phyloP scores from a whole-genome alignment of 441 rosid genomes.

The Dalechampia spathulata region DNA sequence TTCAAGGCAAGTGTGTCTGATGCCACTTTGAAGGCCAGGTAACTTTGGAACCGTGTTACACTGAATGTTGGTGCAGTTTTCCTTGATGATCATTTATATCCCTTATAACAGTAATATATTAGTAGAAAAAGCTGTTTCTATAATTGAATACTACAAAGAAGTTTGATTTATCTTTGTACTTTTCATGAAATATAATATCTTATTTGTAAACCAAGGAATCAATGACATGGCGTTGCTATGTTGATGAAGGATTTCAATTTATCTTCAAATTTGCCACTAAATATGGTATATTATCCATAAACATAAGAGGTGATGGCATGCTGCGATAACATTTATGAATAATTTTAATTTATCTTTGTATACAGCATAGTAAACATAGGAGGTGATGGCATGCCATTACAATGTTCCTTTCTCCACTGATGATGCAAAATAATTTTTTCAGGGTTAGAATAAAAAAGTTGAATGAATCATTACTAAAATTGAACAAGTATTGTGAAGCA shows the following conservation, averaged over 20 bases:
- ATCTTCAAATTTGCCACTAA: too few species aligned
- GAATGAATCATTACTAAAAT: slow-evolving; percentile 31
- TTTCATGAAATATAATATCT: background rate
- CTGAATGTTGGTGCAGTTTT: background rate
- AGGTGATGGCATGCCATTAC: background rate
- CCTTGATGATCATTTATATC: background rate
- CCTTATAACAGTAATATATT: too few species aligned
- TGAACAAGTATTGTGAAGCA: slow-evolving; percentile 32
- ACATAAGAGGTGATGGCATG: too few species aligned
- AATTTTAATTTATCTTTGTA: too few species aligned
- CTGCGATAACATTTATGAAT: too few species aligned
- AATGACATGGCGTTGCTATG: too few species aligned
- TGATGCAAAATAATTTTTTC: slow-evolving; percentile 14
- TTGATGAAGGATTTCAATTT: too few species aligned
- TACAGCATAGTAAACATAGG: background rate
- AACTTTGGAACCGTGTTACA: slow-evolving; percentile 2
- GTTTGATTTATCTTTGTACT: too few species aligned
- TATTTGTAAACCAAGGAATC: slow-evolving; percentile 7
- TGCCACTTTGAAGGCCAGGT: slow-evolving; percentile 42
- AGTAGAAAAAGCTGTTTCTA: too few species aligned
- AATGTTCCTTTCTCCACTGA: slow-evolving; percentile 11
- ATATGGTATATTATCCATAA: too few species aligned
- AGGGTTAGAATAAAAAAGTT: slow-evolving; percentile 39
- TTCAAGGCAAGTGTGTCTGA: slow-evolving; percentile 33
- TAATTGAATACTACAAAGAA: too few species aligned